Evolutionary conservation across 805 yeast genomes (phyloP), one percentile per base, ranked within the genome.

Genomic region (Candida arabinofermentans): DNA sequence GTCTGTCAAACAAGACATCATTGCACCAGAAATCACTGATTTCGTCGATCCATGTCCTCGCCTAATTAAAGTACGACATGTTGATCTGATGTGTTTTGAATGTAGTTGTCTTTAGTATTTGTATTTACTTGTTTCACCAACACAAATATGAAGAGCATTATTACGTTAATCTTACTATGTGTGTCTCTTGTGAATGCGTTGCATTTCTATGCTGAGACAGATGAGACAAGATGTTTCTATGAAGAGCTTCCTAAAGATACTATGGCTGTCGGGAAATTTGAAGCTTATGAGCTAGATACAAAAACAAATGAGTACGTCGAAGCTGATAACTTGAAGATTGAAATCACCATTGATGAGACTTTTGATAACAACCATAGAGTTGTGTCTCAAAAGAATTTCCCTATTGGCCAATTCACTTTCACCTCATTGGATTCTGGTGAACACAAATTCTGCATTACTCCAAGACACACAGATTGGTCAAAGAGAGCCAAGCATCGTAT

Each of bases 171-270:
- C 9, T 24, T 50, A 26, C 47, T 51, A 36, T 44, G 44, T 27
- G 45, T 50, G 17, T 36, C 50, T 12, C 41, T 46, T 26, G 51
- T 53, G 22, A 51, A 56, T 37, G 87, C 79, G 0, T 69, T 90
- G 44, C 96, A 93, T 62, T 81, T 88, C 61, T 90, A 88, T 61
- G 68, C 87, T 40, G 77, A 77, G 10, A 83, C 90, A 1, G 89
- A 83, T 24, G 84, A 84, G 50, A 74, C 79, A 34, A 79, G 79
- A 52, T 93, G 98, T 65, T 91, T 91, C 62, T 83, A 67, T 55
- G 93, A 90, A 58, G 95, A 85, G 46, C 70, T 91, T 46, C 80
- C 86, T 14, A 71, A 74, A 49, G 85, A 81, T 51, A 79, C 95
- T n/a, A 73, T 91, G 43, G 83, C 90, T 18, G 85, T 85, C 43